These are phyloP conservation scores for Orbilia blumenaviensis DNA, from an alignment of 2,329 filamentous ascomycete genomes.

Conservation along the genomic window DNA sequence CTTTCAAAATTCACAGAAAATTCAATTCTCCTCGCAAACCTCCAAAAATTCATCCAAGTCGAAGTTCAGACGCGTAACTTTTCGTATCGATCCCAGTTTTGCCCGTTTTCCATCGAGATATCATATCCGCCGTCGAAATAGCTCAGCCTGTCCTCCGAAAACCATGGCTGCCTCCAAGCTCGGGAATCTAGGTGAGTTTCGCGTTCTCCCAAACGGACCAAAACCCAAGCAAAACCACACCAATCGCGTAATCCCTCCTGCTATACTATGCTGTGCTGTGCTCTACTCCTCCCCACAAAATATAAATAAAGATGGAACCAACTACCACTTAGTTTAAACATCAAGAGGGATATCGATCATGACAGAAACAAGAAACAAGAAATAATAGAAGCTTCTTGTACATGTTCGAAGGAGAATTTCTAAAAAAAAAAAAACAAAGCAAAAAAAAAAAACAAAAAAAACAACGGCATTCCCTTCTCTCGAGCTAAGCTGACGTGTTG, in stretches of 20 bases:
- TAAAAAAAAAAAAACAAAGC: no score
- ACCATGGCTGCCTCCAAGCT: slow-evolving; percentile 52
- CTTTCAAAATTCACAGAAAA: slow-evolving; percentile 42
- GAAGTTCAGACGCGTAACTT: slow-evolving; percentile 15
- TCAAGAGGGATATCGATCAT: not conserved
- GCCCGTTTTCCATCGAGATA: slow-evolving; percentile 1
- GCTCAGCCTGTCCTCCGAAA: not conserved
- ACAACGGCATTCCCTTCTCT: not conserved
- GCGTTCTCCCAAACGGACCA: slow-evolving; percentile 28
- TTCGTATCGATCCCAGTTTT: slow-evolving; percentile 6
- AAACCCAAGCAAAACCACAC: slow-evolving; percentile 16
- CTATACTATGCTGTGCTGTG: no score
- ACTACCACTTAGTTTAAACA: no score
- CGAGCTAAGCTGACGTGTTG: slow-evolving; percentile 49
- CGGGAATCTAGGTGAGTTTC: slow-evolving; percentile 51
- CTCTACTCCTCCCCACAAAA: not conserved
- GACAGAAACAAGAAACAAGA: not conserved
- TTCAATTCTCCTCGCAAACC: slow-evolving; percentile 22
- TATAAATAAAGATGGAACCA: not conserved
- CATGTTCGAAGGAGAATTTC: not conserved
- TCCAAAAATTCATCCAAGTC: slow-evolving; percentile 15
- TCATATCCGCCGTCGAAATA: not conserved
- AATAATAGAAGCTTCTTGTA: no score
- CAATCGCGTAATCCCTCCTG: slow-evolving; percentile 18
- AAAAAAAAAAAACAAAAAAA: no score